Evolutionary conservation across 768 basidiomycete species (phyloP).

Genomic region (Termitomyces sp.): DNA sequence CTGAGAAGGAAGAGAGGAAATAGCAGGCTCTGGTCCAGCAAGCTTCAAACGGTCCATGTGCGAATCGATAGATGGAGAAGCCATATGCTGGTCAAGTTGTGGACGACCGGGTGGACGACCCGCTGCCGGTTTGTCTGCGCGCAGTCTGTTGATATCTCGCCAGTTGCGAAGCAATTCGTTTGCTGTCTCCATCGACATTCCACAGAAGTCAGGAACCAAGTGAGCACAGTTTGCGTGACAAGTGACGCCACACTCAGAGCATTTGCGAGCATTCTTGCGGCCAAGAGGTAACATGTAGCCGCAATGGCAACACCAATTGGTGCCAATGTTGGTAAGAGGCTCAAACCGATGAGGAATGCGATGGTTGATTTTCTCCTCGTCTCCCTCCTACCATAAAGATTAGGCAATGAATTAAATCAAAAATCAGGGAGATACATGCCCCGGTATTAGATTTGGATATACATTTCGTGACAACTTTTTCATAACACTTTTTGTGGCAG

Average conservation of each 20-base stretch:
- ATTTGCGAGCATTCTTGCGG: slow-evolving; percentile 93
- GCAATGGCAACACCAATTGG: slow-evolving; percentile 99
- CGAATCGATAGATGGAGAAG: slow-evolving; percentile 28
- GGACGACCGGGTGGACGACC: slow-evolving; percentile 30
- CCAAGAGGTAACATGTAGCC: slow-evolving; percentile 97
- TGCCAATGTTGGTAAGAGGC: slow-evolving; percentile 91
- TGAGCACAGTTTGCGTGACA: slow-evolving; percentile 98
- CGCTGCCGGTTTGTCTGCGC: slow-evolving; percentile 41
- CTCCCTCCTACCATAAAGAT: slow-evolving; percentile 62
- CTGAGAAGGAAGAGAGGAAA: slow-evolving; percentile 20
- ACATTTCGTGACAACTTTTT: slow-evolving; percentile 99
- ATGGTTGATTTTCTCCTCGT: slow-evolving; percentile 99
- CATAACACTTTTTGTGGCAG: slow-evolving; percentile 98
- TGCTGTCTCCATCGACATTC: slow-evolving; percentile 99
- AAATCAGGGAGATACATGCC: slow-evolving; percentile 41
- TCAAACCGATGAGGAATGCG: slow-evolving; percentile 99
- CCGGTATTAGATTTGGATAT: slow-evolving; percentile 95
- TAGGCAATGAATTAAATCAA: neutral
- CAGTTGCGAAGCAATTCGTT: slow-evolving; percentile 88
- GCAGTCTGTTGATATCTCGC: slow-evolving; percentile 81
- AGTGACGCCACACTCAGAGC: slow-evolving; percentile 93
- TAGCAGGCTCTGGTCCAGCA: slow-evolving; percentile 30
- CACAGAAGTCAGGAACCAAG: slow-evolving; percentile 98
- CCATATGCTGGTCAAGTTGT: slow-evolving; percentile 25
- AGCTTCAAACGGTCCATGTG: slow-evolving; percentile 44